Conservation (phyloP, 1,284 basidiomycete genomes). For the Agaricales sp. region DNA sequence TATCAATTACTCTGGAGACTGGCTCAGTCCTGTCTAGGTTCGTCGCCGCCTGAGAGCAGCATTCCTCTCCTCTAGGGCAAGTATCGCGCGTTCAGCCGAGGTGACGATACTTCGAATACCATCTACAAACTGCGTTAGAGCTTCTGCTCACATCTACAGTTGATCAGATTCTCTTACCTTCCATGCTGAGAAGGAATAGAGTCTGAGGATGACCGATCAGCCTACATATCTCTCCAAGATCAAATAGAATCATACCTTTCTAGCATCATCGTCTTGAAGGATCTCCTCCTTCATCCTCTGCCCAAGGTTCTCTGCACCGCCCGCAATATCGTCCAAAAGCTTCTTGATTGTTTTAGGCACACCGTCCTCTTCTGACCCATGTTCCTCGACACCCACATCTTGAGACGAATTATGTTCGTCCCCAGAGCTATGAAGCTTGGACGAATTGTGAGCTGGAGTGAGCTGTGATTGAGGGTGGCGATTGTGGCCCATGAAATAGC, state of each 20-base stretch:
- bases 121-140: no score
- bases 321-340: slow-evolving; percentile 38
- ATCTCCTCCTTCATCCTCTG: slow-evolving; percentile 34
- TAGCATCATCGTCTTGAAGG: slow-evolving; percentile 34
- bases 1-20: no score
- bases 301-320: slow-evolving; percentile 25
- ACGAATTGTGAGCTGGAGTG: no score
- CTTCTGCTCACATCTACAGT: no score
- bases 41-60: no score
- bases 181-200: slow-evolving; percentile 40
- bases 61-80: no score
- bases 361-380: slow-evolving; percentile 8
- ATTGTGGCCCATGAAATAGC: slow-evolving; percentile 27
- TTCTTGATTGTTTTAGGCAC: slow-evolving; percentile 28
- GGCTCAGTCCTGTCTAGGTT: no score
- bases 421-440: no score
- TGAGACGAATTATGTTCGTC: slow-evolving; percentile 14
- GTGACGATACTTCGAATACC: no score
- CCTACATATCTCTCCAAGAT: not conserved
- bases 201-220: slow-evolving; percentile 17
- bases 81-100: no score
- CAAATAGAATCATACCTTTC: slow-evolving; percentile 32
- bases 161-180: slow-evolving; percentile 30
- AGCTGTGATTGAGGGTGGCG: no score
- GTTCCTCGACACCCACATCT: slow-evolving; percentile 10